A percentile compares a stretch with the other conserved stretches of the same genome.
phyloP scores from a whole-genome alignment of 257 asterid species.

The Solanum arcanum region DNA sequence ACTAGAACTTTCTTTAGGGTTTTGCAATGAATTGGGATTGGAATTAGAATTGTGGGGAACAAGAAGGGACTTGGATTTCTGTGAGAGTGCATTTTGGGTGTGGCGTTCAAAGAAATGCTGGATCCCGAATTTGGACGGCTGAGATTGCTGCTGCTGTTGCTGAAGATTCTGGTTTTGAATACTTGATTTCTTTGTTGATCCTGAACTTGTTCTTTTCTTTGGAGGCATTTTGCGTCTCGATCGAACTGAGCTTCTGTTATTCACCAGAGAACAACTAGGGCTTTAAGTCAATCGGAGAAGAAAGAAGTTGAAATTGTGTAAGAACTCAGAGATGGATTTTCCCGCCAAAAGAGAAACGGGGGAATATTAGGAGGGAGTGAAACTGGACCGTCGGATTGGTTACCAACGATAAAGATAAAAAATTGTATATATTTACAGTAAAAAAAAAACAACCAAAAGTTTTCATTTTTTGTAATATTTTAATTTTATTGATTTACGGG shows the following conservation, averaged over 20 bases:
- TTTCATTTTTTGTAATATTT: neutral
- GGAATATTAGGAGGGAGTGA: constrained; percentile 10
- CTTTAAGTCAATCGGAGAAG: neutral
- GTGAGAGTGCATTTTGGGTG: constrained; percentile 38
- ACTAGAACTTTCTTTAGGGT: constrained; percentile 2
- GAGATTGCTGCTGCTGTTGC: constrained; percentile 26
- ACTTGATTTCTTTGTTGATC: constrained; percentile 46
- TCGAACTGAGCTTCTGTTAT: neutral
- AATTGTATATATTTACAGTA: neutral
- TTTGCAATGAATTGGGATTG: constrained; percentile 8
- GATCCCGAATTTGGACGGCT: constrained; percentile 79
- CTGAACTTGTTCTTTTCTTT: constrained; percentile 50
- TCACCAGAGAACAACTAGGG: neutral
- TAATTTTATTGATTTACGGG: neutral
- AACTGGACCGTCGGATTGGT: constrained; percentile 3
- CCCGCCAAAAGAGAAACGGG: constrained; percentile 16
- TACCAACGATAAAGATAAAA: constrained; percentile 1
- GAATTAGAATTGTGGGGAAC: constrained; percentile 8
- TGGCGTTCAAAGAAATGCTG: constrained; percentile 92
- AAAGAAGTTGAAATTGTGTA: neutral
- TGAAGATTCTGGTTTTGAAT: constrained; percentile 15
- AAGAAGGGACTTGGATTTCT: constrained; percentile 12
- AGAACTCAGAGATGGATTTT: neutral
- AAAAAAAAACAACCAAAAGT: neutral
- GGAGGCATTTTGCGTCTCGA: constrained; percentile 48